Conservation (phyloP, 2,329 filamentous ascomycete species). For the Diaporthe sp. region DNA sequence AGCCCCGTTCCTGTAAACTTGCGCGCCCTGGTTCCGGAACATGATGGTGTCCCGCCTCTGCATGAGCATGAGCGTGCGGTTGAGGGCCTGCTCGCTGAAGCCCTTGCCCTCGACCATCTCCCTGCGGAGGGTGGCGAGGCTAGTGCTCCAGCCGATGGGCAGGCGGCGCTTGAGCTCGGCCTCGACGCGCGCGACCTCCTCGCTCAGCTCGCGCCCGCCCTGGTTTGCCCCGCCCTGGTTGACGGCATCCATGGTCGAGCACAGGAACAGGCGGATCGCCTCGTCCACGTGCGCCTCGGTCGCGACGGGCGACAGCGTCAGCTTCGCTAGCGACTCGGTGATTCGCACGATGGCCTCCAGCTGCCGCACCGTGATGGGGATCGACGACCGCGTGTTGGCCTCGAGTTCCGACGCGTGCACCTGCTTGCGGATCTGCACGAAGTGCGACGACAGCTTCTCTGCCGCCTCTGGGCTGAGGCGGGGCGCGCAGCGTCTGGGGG, state of each 20-base stretch:
- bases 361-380: conserved; percentile 97
- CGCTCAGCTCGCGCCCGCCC: conserved; percentile 88
- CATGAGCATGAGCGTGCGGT: conserved; percentile 85
- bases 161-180: conserved; percentile 87
- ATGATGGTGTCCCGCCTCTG: conserved; percentile 89
- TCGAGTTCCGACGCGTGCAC: conserved; percentile 92
- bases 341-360: conserved; percentile 98
- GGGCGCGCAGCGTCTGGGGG: conserved; percentile 83
- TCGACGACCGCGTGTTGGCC: conserved; percentile 89
- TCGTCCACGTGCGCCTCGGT: conserved; percentile 95
- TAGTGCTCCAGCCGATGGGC: conserved; percentile 96
- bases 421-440: conserved; percentile 94
- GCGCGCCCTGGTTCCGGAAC: conserved; percentile 79
- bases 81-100: conserved; percentile 87
- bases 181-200: conserved; percentile 88
- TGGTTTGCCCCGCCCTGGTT: conserved; percentile 84
- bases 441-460: conserved; percentile 96
- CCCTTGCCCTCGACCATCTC: conserved; percentile 95
- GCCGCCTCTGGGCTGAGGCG: conserved; percentile 90
- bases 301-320: conserved; percentile 86
- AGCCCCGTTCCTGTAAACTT: conserved; percentile 79
- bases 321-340: conserved; percentile 93
- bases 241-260: conserved; percentile 97
- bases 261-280: conserved; percentile 95
- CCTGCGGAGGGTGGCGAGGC: conserved; percentile 82